These are phyloP conservation scores for Picochlorum sp. DNA, from an alignment of 139 green algal genomes.

Conservation along the genomic window DNA sequence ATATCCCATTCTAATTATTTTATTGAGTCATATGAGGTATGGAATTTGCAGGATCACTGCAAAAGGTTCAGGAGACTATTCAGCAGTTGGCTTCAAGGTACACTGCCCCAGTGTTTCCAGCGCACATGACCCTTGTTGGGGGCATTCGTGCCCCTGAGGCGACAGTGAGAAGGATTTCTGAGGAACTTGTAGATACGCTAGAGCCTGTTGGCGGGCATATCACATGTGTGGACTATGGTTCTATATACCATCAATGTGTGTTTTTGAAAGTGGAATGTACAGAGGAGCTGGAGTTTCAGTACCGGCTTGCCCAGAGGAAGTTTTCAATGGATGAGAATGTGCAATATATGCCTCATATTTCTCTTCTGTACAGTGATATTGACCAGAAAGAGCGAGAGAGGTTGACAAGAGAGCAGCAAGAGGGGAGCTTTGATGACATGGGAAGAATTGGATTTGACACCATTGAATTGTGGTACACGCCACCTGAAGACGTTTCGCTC, in stretches of 20 bases:
- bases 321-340: conserved; percentile 10
- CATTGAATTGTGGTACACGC: conserved; percentile 15
- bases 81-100: neutral
- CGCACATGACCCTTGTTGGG: conserved; percentile 36
- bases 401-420: neutral
- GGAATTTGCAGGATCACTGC: too few relatives aligned
- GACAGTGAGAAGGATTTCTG: conserved; percentile 8
- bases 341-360: conserved; percentile 42
- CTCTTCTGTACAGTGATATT: conserved; percentile 36
- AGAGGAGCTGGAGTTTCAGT: conserved; percentile 12
- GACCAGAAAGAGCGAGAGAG: conserved; percentile 5
- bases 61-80: neutral
- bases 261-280: conserved; percentile 12
- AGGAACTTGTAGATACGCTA: conserved; percentile 4
- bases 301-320: neutral
- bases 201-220: conserved; percentile 22
- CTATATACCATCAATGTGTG: conserved; percentile 35
- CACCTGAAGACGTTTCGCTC: conserved; percentile 7
- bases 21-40: too few relatives aligned
- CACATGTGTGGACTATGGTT: conserved; percentile 12
- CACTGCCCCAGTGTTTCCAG: conserved; percentile 18
- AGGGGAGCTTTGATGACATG: neutral
- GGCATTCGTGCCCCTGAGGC: conserved; percentile 19
- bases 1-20: too few relatives aligned
- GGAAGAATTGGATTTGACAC: conserved; percentile 15